Evolutionary conservation across 495 filamentous ascomycete genomes (phyloP).

Genomic region (Pyrenula massariospora): DNA sequence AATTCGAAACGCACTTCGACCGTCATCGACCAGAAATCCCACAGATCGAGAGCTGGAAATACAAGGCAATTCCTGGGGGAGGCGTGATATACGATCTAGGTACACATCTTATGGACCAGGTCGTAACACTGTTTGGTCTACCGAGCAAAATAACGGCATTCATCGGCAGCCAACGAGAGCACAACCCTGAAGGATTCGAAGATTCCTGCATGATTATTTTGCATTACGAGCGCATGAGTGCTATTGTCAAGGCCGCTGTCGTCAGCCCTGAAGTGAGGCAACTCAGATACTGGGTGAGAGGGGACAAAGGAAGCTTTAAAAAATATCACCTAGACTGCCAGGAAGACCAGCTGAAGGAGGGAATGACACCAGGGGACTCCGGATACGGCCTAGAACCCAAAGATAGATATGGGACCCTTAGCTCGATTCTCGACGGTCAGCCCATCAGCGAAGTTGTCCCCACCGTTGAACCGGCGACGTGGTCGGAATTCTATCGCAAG

Average conservation of each 20-base stretch:
- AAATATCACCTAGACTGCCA: slow-evolving; percentile 73
- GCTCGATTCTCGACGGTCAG: slow-evolving; percentile 29
- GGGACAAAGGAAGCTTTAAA: slow-evolving; percentile 68
- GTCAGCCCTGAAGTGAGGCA: slow-evolving; percentile 60
- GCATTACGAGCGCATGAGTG: slow-evolving; percentile 51
- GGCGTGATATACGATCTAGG: slow-evolving; percentile 76
- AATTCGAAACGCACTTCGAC: slow-evolving; percentile 80
- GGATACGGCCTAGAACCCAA: slow-evolving; percentile 56
- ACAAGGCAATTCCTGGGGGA: slow-evolving; percentile 52
- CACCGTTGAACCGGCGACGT: slow-evolving; percentile 60
- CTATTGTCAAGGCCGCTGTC: slow-evolving; percentile 58
- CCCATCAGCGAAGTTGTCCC: slow-evolving; percentile 33
- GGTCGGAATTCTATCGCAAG: slow-evolving; percentile 58
- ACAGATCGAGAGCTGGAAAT: slow-evolving; percentile 56
- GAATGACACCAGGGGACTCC: slow-evolving; percentile 49
- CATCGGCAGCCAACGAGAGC: slow-evolving; percentile 51
- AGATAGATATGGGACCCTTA: slow-evolving; percentile 37
- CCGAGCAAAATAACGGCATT: slow-evolving; percentile 59
- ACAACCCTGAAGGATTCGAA: slow-evolving; percentile 44
- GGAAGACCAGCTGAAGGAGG: slow-evolving; percentile 68
- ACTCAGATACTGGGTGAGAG: slow-evolving; percentile 69
- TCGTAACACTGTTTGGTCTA: slow-evolving; percentile 63
- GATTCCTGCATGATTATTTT: slow-evolving; percentile 61
- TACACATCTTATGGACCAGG: slow-evolving; percentile 75
- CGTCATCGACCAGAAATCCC: slow-evolving; percentile 52